Base-by-base conservation (phyloP, 768 basidiomycete species). In the Agaricus blazei region DNA sequence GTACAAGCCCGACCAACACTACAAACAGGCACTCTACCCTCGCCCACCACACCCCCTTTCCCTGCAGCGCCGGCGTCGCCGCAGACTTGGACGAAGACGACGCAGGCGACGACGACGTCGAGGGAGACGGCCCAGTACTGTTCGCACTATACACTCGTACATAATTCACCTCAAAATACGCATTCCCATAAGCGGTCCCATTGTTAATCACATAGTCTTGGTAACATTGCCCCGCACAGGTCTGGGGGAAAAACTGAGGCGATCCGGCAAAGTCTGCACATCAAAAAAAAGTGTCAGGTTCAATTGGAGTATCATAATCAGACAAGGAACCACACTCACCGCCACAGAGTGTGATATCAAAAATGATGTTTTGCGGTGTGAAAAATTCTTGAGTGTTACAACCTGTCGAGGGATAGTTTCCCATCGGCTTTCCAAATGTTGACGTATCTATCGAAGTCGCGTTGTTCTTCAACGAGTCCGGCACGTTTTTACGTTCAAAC, bases 151-250 rank as follows among this genome's bases (percentile, higher is more conserved):
- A 60, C 3, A 60, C 57, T 46, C 47, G 44, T 28, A 62, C 59
- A 29, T 49, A 62, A 2, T 48, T 52, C 48, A 62, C 42, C 26
- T 62, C 61, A 41, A 62, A 62, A 40, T 59, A 62, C 41, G 61
- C 61, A 47, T 59, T 56, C 12, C 15, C 40, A 41, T 41, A 41
- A 2, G 14, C 12, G 6, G 8, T 41, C 12, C 40, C 40, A 12
- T 59, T 42, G 15, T 42, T 34, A 24, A 59, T 56, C 23, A 59
- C 58, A 52, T 51, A 56, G 41, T 59, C 55, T 4, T 15, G 9
- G 36, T 59, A 59, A 42, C 58, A 59, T 15, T 23, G 15, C 9
- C 58, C 58, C 23, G 48, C 19, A 38, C 61, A 62, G 14, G 61
- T 59, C 49, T 55, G 56, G 15, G 38, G 40, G 57, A 62, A 62